Conservation (phyloP, 495 filamentous ascomycete genomes). For the Penicillium desertorum region DNA sequence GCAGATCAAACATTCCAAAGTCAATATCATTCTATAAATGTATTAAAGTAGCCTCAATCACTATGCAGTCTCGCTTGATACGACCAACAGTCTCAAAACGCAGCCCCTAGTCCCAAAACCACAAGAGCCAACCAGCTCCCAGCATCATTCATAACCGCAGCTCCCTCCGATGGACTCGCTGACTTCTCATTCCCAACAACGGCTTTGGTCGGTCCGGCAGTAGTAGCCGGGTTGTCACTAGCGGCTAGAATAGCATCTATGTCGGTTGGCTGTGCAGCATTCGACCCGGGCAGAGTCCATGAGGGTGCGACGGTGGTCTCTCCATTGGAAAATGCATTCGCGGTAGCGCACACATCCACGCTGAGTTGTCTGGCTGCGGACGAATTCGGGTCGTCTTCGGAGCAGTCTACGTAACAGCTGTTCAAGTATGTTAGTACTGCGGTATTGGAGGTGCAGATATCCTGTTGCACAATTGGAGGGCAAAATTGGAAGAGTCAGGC, state of each 20-base stretch:
- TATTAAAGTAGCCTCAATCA: neutral
- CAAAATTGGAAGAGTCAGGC: neutral
- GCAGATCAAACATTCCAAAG: neutral
- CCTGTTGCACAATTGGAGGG: neutral
- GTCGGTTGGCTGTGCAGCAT: constrained; percentile 12
- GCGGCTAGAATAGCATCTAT: neutral
- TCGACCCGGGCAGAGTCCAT: constrained; percentile 18
- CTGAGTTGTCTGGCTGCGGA: constrained; percentile 18
- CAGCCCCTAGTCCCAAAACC: constrained; percentile 23
- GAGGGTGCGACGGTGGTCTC: constrained; percentile 9
- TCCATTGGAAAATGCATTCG: constrained; percentile 22
- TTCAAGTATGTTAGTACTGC: neutral
- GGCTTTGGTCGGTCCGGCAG: constrained; percentile 16
- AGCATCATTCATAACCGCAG: constrained; percentile 13
- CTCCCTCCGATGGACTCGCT: constrained; percentile 17
- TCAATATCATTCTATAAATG: neutral
- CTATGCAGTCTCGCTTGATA: no score
- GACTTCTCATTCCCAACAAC: constrained; percentile 6
- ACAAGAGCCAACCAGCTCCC: constrained; percentile 24
- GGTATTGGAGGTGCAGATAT: neutral
- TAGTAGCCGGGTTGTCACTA: neutral
- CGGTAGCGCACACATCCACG: constrained; percentile 24
- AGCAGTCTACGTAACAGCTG: constrained; percentile 29
- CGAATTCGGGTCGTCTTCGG: constrained; percentile 13
- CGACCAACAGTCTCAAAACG: neutral